Conservation (phyloP, 2,329 filamentous ascomycete species). For the Lecanicillium sp. region DNA sequence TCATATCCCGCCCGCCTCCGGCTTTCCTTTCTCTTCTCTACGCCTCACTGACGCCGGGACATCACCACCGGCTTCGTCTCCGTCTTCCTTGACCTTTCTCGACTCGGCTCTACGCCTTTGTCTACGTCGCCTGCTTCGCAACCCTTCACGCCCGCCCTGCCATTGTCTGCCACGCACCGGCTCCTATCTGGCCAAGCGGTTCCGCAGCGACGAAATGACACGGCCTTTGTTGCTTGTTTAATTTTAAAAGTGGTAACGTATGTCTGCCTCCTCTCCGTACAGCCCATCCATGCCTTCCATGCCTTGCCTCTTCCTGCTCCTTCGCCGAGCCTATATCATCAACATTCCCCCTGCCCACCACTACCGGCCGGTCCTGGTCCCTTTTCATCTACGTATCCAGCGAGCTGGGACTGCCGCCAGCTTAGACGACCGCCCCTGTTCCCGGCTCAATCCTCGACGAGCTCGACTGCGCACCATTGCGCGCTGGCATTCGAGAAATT, state of each 20-base stretch:
- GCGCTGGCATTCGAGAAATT: background rate
- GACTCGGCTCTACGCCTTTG: too few relatives aligned
- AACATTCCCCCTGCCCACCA: slow-evolving; percentile 3
- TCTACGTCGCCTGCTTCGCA: background rate
- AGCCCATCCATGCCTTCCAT: background rate
- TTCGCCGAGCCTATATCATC: background rate
- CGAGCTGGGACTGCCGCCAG: background rate
- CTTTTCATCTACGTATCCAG: slow-evolving; percentile 4
- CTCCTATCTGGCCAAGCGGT: slow-evolving; percentile 4
- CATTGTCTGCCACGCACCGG: background rate
- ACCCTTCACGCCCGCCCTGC: background rate
- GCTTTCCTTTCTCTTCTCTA: background rate
- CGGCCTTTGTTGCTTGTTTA: background rate
- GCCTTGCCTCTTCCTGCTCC: too few relatives aligned
- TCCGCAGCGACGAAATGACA: slow-evolving; percentile 10
- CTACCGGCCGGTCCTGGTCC: slow-evolving; percentile 5
- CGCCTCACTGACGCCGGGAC: background rate
- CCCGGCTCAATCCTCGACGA: background rate
- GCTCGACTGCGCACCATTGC: background rate
- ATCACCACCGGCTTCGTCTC: background rate
- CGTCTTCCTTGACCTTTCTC: background rate
- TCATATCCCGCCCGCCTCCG: background rate
- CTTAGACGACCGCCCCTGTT: slow-evolving; percentile 4
- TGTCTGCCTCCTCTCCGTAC: background rate
- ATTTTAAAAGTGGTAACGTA: background rate